A percentile compares a stretch with the other conserved stretches of the same genome.
phyloP scores from a whole-genome alignment of 2,329 filamentous ascomycete genomes.

The Stagonosporopsis vannaccii region DNA sequence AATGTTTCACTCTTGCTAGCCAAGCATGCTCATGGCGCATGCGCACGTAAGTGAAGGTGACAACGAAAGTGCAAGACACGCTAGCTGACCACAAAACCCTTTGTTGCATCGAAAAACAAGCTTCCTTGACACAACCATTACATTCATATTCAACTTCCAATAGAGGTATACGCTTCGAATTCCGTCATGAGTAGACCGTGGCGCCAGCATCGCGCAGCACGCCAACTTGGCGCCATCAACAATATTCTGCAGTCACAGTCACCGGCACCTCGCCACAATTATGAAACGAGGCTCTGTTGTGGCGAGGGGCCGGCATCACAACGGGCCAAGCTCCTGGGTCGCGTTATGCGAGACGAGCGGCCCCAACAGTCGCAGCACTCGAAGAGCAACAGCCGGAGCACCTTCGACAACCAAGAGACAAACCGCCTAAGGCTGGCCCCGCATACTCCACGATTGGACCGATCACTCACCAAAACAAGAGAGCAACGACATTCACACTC shows the following conservation, averaged over 20 bases:
- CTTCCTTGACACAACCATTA: not conserved
- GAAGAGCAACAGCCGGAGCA: not conserved
- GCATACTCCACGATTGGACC: not conserved
- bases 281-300: too few species aligned
- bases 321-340: not conserved
- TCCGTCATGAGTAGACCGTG: not conserved
- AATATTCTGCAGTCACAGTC: constrained; percentile 4
- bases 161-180: not conserved
- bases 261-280: not conserved
- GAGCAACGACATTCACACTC: not conserved
- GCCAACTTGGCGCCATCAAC: constrained; percentile 6
- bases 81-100: not conserved
- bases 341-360: not conserved
- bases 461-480: not conserved
- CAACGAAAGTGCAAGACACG: not conserved
- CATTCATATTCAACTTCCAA: not conserved
- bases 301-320: too few species aligned
- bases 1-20: not conserved
- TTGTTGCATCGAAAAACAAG: not conserved
- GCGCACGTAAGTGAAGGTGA: not conserved
- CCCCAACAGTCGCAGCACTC: not conserved
- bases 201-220: not conserved
- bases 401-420: not conserved
- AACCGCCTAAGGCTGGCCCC: too few species aligned
- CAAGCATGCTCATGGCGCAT: not conserved